Evolutionary conservation across 2,329 filamentous ascomycete genomes (phyloP), one percentile per base, ranked within the genome.

Genomic region (Verticillium klebahnii): DNA sequence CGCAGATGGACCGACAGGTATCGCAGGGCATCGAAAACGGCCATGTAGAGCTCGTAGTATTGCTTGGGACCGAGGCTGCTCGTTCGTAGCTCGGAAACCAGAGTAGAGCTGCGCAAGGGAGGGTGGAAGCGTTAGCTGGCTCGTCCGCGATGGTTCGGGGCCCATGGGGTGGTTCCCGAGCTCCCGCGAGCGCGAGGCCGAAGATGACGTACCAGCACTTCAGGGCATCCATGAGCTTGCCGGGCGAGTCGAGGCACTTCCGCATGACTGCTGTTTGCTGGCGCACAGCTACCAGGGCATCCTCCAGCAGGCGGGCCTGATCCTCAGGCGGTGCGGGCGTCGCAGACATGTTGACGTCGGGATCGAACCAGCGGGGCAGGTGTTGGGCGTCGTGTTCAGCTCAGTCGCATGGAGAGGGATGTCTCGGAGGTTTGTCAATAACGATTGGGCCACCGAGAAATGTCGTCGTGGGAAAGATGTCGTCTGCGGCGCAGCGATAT

Each of bases 21-120:
- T 75, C 95, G 93, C 74, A 99, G 81, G 66, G 96, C 94, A 81
- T 99, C 95, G 78, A 99, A 99, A 65, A 99, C 93, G 67, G 95
- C 87, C 95, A 99, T 99, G 80, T 99, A 99, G 62, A 99, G 86
- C 81, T 99, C 96, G 77, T 99, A 99, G 82, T 99, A 99, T 78
- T 99, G 95, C 78, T 99, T 99, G 37, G 95, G 95, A n/a, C 95
- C 93, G 59, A 99, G 85, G 71, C 92, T 97, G 75, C 93, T 96
- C 5, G 95, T 99, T 69, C 95, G 92, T 70, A 99, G 86, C 77
- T 99, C 95, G n/a, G 95, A 97, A 64, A 99, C 94, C 66, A 99
- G 86, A 23, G 95, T 99, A 52, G 95, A 99, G 79, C 95, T 98
- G 72, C 63, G 70, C 68, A 67, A 69, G 63, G 56, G 3, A 7